Conservation (phyloP, 495 filamentous ascomycete species). For the Niebla homalea region DNA sequence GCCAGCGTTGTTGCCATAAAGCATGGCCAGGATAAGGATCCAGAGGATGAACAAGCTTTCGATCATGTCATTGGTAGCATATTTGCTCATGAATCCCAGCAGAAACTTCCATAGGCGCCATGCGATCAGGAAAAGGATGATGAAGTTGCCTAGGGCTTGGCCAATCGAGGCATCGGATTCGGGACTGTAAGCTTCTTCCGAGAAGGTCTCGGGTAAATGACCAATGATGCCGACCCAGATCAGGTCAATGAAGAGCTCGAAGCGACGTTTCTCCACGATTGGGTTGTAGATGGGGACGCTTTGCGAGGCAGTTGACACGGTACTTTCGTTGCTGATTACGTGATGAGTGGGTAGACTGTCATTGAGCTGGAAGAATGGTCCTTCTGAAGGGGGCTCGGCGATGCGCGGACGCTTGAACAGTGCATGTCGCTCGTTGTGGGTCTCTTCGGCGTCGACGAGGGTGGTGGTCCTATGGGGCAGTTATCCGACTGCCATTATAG, state of each 20-base stretch:
- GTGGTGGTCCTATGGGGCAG: neutral
- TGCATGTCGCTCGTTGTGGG: neutral
- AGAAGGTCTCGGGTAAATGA: conserved; percentile 31
- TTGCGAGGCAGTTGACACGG: no score
- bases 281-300: neutral
- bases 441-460: neutral
- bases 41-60: conserved; percentile 35
- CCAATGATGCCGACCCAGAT: conserved; percentile 34
- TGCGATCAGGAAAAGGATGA: conserved; percentile 28
- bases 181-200: conserved; percentile 31
- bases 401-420: neutral
- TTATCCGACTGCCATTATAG: no score
- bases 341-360: no score
- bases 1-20: conserved; percentile 36
- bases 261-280: conserved; percentile 18
- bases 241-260: conserved; percentile 37
- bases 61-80: conserved; percentile 36
- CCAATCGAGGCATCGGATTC: conserved; percentile 10
- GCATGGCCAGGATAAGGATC: conserved; percentile 31
- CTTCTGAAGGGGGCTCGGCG: neutral
- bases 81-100: conserved; percentile 35
- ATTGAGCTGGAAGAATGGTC: neutral
- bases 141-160: conserved; percentile 3
- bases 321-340: no score
- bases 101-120: conserved; percentile 38